Conservation (phyloP, 495 filamentous ascomycete species). For the Trichocladium antarcticum region DNA sequence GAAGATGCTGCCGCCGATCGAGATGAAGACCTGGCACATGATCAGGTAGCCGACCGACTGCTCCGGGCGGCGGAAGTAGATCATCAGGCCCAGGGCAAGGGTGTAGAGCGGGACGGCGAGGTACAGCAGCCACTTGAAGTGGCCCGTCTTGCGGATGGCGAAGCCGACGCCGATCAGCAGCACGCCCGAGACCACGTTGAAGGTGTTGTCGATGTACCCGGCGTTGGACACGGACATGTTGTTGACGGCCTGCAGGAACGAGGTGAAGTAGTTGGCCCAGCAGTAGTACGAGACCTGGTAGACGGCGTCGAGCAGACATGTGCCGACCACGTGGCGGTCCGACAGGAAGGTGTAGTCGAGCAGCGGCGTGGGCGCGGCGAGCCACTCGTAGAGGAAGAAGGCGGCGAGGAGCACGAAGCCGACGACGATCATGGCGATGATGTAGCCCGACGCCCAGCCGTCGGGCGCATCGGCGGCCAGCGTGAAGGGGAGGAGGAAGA, state of each 20-base stretch:
- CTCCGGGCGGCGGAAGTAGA: conserved; percentile 53
- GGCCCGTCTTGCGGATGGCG: conserved; percentile 46
- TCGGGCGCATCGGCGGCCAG: conserved; percentile 35
- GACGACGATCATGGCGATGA: conserved; percentile 49
- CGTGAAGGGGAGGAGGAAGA: conserved; percentile 53
- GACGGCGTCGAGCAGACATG: conserved; percentile 39
- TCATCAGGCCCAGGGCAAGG: conserved; percentile 54
- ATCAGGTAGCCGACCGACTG: conserved; percentile 49
- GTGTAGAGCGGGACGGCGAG: conserved; percentile 52
- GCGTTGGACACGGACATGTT: conserved; percentile 38
- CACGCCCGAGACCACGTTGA: conserved; percentile 37
- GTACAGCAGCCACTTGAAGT: conserved; percentile 46
- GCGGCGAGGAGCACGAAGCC: conserved; percentile 42
- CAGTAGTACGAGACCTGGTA: conserved; percentile 49
- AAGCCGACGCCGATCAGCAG: conserved; percentile 48
- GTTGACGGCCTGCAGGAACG: conserved; percentile 50
- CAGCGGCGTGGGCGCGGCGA: conserved; percentile 42
- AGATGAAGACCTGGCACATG: conserved; percentile 73
- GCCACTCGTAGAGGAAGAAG: conserved; percentile 47
- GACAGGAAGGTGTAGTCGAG: conserved; percentile 45
- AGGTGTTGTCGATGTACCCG: conserved; percentile 40
- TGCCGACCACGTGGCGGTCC: conserved; percentile 50
- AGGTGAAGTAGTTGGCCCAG: conserved; percentile 46
- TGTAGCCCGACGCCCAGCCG: conserved; percentile 39
- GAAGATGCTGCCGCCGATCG: conserved; percentile 48